Evolutionary conservation across 2,329 filamentous ascomycete genomes (phyloP), one percentile per base, ranked within the genome.

Genomic region (Colletotrichum liriopes): DNA sequence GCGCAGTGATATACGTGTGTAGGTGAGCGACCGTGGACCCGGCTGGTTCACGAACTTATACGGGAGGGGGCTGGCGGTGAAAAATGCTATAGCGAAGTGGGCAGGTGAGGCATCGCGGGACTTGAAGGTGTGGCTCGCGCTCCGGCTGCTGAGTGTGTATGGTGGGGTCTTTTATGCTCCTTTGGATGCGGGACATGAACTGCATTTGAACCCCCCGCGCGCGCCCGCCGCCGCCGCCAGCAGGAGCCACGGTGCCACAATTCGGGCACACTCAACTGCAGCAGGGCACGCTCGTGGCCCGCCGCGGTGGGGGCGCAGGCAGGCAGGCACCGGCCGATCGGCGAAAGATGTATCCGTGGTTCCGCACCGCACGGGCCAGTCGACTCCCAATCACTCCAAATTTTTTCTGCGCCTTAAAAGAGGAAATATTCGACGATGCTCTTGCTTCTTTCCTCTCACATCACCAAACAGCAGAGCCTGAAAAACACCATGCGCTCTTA

Each of bases 91-190:
- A 51, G 54, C 67, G n/a, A 54, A 55, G 56, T 55, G 56, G 49
- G 8, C 68, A 63, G 62, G 68, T 67, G 56, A 67, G 45, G 64
- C 45, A 68, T 67, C 64, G 51, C 56, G 55, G 64, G 56, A 51
- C 64, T 52, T 56, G 12, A 20, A 60, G 18, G 64, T 52, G 63
- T 67, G 63, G 67, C 63, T 67, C 49, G 11, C 55, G 63, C 49
- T 47, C 39, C 35, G 18, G 35, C 29, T 52, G 41, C 23, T 51
- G 47, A 11, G 23, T 47, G 45, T 51, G 45, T 45, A 41, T 55
- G 69, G 69, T 69, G 69, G 69, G 69, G 69, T 69, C 39, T 72
- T 72, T 72, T 64, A 72, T 72, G 69, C 32, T 65, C 51, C 61
- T 63, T 64, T 60, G 49, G 59, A 59, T 64, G 59, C 52, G 68